Percentiles rank a stretch among this genome's conserved stretches.
Conservation (phyloP, 768 basidiomycete species). For the Fibroporia radiculosa region DNA sequence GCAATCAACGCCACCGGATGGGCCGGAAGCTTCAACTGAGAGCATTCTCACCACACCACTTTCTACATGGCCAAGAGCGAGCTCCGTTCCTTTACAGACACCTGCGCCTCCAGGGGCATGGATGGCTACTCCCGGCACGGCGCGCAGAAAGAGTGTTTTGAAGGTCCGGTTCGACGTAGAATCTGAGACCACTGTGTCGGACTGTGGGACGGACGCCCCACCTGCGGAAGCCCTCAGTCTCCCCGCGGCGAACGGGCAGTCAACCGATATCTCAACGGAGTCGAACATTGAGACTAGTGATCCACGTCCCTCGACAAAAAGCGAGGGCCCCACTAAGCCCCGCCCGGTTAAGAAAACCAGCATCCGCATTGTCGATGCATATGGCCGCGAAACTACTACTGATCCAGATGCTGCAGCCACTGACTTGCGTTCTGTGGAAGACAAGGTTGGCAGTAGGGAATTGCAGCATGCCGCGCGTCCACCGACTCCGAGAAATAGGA, state of each 20-base stretch:
- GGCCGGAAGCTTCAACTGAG: constrained; percentile 1
- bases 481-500: constrained; percentile 22
- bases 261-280: background rate
- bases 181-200: constrained; percentile 24
- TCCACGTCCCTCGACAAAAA: background rate
- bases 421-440: constrained; percentile 1
- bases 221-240: background rate
- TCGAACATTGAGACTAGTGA: background rate
- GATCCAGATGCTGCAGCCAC: background rate
- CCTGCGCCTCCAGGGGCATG: constrained; percentile 69
- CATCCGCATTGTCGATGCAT: constrained; percentile 67
- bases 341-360: constrained; percentile 38
- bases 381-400: constrained; percentile 38
- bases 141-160: constrained; percentile 44
- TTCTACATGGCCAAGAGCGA: constrained; percentile 40
- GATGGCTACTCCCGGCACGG: constrained; percentile 26
- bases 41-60: constrained; percentile 10
- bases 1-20: constrained; percentile 13
- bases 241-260: background rate
- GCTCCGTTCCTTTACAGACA: constrained; percentile 42
- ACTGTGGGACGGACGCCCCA: constrained; percentile 11
- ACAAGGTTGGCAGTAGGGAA: background rate
- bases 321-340: constrained; percentile 13
- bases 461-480: constrained; percentile 6
- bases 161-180: constrained; percentile 67